Evolutionary conservation across 2,329 filamentous ascomycete species (phyloP).

Genomic region (Fusarium staphyleae): DNA sequence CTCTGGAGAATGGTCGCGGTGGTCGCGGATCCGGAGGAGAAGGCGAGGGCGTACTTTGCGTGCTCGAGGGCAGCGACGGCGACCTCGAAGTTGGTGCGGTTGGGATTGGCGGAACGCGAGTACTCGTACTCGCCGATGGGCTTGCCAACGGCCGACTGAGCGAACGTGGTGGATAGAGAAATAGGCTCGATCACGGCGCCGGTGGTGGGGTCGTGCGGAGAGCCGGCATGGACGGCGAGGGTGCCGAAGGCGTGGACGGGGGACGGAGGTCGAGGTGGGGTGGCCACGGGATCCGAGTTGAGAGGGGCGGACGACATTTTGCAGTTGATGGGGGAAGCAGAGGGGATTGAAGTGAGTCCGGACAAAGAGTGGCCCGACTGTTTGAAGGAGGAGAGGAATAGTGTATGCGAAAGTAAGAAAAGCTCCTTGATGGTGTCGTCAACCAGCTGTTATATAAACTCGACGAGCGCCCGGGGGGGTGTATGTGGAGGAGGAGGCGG

Average conservation of each 20-base stretch:
- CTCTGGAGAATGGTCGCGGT: conserved; percentile 94
- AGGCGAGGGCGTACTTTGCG: conserved; percentile 90
- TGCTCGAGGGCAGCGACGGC: conserved; percentile 93
- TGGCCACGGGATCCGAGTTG: conserved; percentile 66
- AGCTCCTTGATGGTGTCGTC: conserved; percentile 10
- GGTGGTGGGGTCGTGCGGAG: conserved; percentile 87
- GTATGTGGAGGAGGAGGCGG: conserved; percentile 28
- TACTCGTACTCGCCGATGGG: conserved; percentile 93
- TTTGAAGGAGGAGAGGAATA: neutral
- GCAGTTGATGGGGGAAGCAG: neutral
- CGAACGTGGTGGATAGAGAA: conserved; percentile 94
- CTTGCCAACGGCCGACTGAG: conserved; percentile 86
- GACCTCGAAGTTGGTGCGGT: conserved; percentile 91
- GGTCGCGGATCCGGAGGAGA: conserved; percentile 91
- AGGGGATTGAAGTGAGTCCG: neutral
- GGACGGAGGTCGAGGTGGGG: conserved; percentile 73
- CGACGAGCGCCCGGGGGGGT: conserved; percentile 10
- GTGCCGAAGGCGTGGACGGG: conserved; percentile 87
- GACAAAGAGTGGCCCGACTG: neutral
- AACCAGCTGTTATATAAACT: conserved; percentile 22
- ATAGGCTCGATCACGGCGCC: conserved; percentile 97
- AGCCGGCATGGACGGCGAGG: conserved; percentile 91
- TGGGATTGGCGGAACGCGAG: conserved; percentile 91
- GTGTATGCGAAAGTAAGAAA: conserved; percentile 2
- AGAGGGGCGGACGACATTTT: conserved; percentile 39